Evolutionary conservation across 2,329 filamentous ascomycete genomes (phyloP), one percentile per base, ranked within the genome.

Genomic region (Diaporthe destruens): DNA sequence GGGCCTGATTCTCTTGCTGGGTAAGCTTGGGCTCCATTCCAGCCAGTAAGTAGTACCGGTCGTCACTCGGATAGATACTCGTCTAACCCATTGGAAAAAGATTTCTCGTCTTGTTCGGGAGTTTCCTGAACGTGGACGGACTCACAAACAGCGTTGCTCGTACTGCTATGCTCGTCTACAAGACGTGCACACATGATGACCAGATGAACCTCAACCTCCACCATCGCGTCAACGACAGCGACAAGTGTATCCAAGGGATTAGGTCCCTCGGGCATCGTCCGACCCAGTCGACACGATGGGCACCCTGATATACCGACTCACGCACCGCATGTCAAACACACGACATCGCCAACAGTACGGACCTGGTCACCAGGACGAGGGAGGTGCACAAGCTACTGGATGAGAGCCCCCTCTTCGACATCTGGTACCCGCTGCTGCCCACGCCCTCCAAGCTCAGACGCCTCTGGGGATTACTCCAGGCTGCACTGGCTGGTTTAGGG

Each of bases 1-100:
- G 56, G 56, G 18, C 56, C 42, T 25, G 56, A 59, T 20, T 59
- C 56, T 59, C 56, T 59, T 59, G 36, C 56, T n/a, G 56, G 56
- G 56, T 59, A 44, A 59, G 36, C 16, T 25, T 18, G 14, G 42
- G 34, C 29, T 29, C 29, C 29, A 6, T 25, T 42, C n/a, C n/a
- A n/a, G n/a, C n/a, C n/a, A n/a, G n/a, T n/a, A n/a, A n/a, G n/a
- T n/a, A n/a, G n/a, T n/a, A 34, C 12, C 9, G 9, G 34, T 3
- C 23, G 20, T 57, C 5, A 12, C 3, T 42, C 16, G 39, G 36
- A 29, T 20, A 29, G 6, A 2, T 39, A 36, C 56, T n/a, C n/a
- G n/a, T n/a, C n/a, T 59, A 29, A 59, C 1, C 23, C 14, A 9
- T 6, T 16, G 14, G 36, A 4, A 42, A 59, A 59, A 59, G 56